Conservation (phyloP, 139 green algal genomes). For the Eudorina sp. region DNA sequence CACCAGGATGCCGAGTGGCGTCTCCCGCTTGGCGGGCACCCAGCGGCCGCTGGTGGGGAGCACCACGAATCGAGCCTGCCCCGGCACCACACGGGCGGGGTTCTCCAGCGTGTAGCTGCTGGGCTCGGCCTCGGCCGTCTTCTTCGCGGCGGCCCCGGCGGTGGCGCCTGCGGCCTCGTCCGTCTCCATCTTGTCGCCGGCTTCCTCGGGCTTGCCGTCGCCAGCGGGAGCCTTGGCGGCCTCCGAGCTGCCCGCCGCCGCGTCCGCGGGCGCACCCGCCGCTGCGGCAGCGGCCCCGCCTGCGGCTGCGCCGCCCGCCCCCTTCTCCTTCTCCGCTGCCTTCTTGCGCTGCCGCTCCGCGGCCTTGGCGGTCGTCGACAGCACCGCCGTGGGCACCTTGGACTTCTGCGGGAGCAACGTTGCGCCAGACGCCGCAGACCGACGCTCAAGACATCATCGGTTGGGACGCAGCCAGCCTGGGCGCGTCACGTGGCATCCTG, state of each 20-base stretch:
- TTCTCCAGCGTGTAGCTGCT: conserved; percentile 82
- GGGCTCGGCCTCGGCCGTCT: conserved; percentile 73
- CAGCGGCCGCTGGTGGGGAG: conserved; percentile 28
- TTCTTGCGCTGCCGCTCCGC: conserved; percentile 87
- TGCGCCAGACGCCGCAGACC: no score
- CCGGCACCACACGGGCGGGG: conserved; percentile 88
- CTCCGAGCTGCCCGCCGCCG: not conserved
- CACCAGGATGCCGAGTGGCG: conserved; percentile 67
- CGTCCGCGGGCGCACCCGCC: conserved; percentile 7
- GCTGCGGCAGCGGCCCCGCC: not conserved
- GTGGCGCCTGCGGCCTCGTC: conserved; percentile 31
- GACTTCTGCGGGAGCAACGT: no score
- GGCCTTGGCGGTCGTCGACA: conserved; percentile 94
- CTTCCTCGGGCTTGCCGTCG: conserved; percentile 3
- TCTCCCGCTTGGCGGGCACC: not conserved
- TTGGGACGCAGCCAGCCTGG: no score
- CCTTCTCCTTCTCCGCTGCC: conserved; percentile 71
- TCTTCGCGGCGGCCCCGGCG: conserved; percentile 48
- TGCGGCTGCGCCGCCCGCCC: conserved; percentile 7
- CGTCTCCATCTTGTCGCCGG: conserved; percentile 44
- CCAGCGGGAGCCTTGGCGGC: not conserved
- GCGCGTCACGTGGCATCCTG: no score
- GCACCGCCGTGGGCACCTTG: conserved; percentile 94
- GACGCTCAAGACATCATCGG: no score
- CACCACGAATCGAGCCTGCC: conserved; percentile 48